Percentiles rank a stretch among this genome's conserved stretches.
Conservation (phyloP, 345 rosid genomes). For the Schrenkiella parvula region DNA sequence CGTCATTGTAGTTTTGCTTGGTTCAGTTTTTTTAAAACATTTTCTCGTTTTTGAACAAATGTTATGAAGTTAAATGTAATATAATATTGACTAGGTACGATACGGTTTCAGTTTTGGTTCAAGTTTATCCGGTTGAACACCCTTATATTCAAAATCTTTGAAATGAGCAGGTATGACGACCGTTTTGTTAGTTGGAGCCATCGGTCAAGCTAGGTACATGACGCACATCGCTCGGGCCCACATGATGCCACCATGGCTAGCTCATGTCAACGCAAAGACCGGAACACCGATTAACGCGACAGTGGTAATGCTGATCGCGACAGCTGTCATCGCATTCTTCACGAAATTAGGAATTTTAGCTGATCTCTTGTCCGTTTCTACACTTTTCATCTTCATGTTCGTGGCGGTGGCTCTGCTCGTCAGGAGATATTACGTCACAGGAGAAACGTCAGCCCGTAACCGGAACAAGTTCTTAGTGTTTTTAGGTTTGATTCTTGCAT, state of each 20-base stretch:
- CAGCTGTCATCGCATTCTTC: slow-evolving; percentile 66
- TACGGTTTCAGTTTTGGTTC: no score
- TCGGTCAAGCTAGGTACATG: slow-evolving; percentile 80
- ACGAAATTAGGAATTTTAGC: slow-evolving; percentile 56
- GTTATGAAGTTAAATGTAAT: no score
- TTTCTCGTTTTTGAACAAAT: no score
- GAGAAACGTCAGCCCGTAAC: slow-evolving; percentile 41
- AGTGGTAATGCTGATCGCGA: slow-evolving; percentile 50
- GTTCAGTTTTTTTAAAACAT: no score
- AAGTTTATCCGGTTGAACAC: no score
- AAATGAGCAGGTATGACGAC: slow-evolving; percentile 58
- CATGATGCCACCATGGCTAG: slow-evolving; percentile 90
- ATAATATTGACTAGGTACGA: no score
- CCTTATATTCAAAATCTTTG: neutral
- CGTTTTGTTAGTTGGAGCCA: slow-evolving; percentile 59
- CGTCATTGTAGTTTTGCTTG: no score
- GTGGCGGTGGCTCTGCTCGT: slow-evolving; percentile 74
- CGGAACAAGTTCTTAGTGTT: slow-evolving; percentile 44
- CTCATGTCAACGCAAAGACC: slow-evolving; percentile 52
- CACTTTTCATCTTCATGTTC: slow-evolving; percentile 75
- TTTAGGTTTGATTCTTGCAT: slow-evolving; percentile 42
- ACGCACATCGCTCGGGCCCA: slow-evolving; percentile 90
- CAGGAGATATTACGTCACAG: slow-evolving; percentile 64
- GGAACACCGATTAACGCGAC: slow-evolving; percentile 82
- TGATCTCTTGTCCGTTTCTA: slow-evolving; percentile 63